Evolutionary conservation across 805 yeast species (phyloP), one percentile per base, ranked within the genome.

Genomic region (Metschnikowia drakensbergensis): DNA sequence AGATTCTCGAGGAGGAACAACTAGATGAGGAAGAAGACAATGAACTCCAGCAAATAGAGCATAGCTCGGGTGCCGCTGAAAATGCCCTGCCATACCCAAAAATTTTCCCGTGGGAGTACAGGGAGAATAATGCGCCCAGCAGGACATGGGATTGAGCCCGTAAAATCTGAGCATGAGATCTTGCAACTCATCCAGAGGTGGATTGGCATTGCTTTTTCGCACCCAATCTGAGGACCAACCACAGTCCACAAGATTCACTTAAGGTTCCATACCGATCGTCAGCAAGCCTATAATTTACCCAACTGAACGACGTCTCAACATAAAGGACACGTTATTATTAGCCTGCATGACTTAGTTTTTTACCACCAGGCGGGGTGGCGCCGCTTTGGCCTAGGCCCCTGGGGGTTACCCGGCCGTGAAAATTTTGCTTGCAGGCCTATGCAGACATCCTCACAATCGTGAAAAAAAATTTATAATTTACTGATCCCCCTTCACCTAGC

Each of bases 21-120:
- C 32, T 37, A 22, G 50, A 31, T 11, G 51, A 45, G 11, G 50
- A 52, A 3, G 46, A 31, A 7, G 40, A 26, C 5, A 26, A 11
- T 13, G 45, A 17, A 31, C 45, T 33, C 7, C 25, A 29, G 27
- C 17, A 17, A 3, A 13, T 40, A 4, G 43, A 50, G 17, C 39
- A 26, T 3, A 6, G 17, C 17, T 37, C 30, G 10, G 5, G 7
- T 1, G 30, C 29, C 39, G 5, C 25, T 9, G 17, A 25, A n/a
- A 26, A 6, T 11, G 5, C 25, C 36, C 9, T 8, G 36, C 36
- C 13, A 33, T n/a, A 32, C 27, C 62, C 61, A 5, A 61, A 60
- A 41, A 42, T 69, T n/a, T 69, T 69, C 53, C 74, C 74, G 2
- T 69, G 74, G 74, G 74, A 69, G 52, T 62, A 55, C 48, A 59